phyloP scores from a whole-genome alignment of 148 eudicot genomes.

The Diospyros kaki region DNA sequence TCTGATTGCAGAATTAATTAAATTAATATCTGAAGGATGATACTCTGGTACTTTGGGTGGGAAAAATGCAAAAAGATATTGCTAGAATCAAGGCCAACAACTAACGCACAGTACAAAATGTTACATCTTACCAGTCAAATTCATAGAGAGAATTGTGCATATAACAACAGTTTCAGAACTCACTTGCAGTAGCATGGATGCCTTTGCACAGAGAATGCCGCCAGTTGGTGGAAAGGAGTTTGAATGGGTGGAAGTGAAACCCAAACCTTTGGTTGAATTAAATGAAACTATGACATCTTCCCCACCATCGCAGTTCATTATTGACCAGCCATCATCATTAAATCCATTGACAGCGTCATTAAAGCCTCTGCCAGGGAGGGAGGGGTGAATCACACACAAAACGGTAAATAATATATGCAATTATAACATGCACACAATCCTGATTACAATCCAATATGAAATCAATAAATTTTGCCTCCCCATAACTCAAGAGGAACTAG shows the following conservation, averaged over 20 bases:
- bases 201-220: constrained; percentile 93
- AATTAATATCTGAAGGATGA: too few species aligned
- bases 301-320: constrained; percentile 69
- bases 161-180: constrained; percentile 13
- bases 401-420: not conserved
- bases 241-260: constrained; percentile 35
- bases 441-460: not conserved
- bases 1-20: too few species aligned
- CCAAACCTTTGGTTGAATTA: constrained; percentile 58
- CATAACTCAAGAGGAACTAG: not conserved
- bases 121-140: too few species aligned
- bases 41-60: too few species aligned
- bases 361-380: constrained; percentile 62
- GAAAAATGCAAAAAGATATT: not conserved
- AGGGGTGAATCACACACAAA: not conserved
- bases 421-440: not conserved
- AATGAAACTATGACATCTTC: constrained; percentile 78
- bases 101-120: not conserved
- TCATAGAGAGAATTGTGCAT: not conserved
- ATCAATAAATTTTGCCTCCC: not conserved
- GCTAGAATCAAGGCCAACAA: not conserved
- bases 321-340: constrained; percentile 86
- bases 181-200: constrained; percentile 96
- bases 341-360: constrained; percentile 94
- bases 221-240: constrained; percentile 52